Percentiles rank a stretch among this genome's conserved stretches.
These are phyloP conservation scores for Carnegiea gigantea DNA, from an alignment of 179 eudicot genomes.

Conservation along the genomic window DNA sequence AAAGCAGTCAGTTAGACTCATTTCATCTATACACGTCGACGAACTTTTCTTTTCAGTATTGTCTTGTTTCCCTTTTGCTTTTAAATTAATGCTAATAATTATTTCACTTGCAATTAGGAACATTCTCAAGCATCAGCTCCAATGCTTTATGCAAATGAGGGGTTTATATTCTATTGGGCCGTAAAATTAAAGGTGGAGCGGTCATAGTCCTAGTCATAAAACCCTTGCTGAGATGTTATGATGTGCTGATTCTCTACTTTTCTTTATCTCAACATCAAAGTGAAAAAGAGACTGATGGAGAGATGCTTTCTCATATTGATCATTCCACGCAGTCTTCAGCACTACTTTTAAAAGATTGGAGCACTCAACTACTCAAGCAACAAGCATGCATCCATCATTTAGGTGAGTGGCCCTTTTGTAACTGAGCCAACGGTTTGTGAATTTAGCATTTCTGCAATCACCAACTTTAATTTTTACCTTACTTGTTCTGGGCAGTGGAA, in stretches of 20 bases:
- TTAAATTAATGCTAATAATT: conserved; percentile 10
- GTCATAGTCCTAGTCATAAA: conserved; percentile 32
- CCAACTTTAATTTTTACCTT: not conserved
- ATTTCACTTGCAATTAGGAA: conserved; percentile 53
- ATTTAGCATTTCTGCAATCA: conserved; percentile 2
- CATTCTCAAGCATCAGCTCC: conserved; percentile 53
- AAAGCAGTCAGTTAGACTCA: not conserved
- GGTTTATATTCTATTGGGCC: conserved; percentile 31
- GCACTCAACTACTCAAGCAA: conserved; percentile 16
- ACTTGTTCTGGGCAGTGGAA: not conserved
- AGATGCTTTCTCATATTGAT: conserved; percentile 43
- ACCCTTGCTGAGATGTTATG: conserved; percentile 36
- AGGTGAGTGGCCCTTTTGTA: conserved; percentile 26
- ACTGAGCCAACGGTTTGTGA: conserved; percentile 4
- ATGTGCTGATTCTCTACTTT: conserved; percentile 41
- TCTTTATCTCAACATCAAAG: conserved; percentile 36
- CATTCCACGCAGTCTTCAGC: conserved; percentile 30
- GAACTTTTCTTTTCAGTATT: not conserved
- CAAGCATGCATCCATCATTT: conserved; percentile 34
- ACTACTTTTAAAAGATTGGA: conserved; percentile 37
- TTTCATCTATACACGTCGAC: conserved; percentile 15
- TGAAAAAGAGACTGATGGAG: conserved; percentile 27
- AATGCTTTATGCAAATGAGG: conserved; percentile 37
- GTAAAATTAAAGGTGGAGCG: conserved; percentile 30
- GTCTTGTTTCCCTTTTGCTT: not conserved